Conservation (phyloP, 2,329 filamentous ascomycete genomes). For the Aspergillus ustus region DNA sequence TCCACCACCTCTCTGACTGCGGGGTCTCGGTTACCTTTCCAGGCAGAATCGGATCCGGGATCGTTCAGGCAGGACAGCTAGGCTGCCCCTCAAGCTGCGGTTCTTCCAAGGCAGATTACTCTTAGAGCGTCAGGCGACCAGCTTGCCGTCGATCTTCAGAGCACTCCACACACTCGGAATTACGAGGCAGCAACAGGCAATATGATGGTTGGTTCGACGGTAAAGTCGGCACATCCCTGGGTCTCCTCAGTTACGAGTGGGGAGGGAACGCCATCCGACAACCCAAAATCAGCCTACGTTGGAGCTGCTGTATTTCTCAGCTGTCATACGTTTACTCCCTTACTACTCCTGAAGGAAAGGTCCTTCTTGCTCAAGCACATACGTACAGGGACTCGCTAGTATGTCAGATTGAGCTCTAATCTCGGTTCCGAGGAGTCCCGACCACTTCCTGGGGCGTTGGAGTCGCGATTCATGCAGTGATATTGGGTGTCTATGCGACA, state of each 20-base stretch:
- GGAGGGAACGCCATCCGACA: not conserved
- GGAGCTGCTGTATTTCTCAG: not conserved
- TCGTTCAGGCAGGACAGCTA: not conserved
- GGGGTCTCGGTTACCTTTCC: not conserved
- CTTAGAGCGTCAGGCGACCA: conserved; percentile 9
- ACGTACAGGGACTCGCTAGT: not conserved
- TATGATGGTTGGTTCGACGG: not conserved
- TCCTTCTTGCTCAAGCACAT: not conserved
- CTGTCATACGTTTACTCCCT: not conserved
- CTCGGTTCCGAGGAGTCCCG: no score
- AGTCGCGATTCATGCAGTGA: no score
- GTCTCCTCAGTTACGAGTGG: not conserved
- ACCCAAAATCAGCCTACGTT: not conserved
- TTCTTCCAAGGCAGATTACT: not conserved
- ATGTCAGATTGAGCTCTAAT: not conserved
- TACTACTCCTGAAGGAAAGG: not conserved
- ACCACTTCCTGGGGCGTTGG: no score
- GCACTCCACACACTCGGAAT: not conserved
- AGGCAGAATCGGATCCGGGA: not conserved
- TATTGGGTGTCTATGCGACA: no score
- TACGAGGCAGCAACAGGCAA: not conserved
- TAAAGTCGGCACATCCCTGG: not conserved
- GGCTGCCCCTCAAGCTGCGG: not conserved
- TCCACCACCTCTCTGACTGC: not conserved
- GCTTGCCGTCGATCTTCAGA: not conserved